These are phyloP conservation scores for Chaetomium globosum DNA, from an alignment of 2,329 filamentous ascomycete genomes.

Conservation along the genomic window DNA sequence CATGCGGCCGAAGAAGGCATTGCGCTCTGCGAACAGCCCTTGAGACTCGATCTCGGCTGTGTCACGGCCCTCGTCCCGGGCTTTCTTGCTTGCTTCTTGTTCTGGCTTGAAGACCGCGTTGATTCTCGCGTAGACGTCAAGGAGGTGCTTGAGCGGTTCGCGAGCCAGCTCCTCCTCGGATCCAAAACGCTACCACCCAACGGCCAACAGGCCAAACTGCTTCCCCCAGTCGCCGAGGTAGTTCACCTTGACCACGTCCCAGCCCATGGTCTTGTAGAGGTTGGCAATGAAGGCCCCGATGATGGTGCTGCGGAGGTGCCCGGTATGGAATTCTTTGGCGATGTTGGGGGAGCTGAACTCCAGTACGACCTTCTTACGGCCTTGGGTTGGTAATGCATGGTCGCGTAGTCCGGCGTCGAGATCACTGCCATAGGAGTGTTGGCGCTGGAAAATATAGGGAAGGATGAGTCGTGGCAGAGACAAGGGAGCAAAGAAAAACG, in stretches of 20 bases:
- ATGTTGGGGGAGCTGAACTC: conserved; percentile 79
- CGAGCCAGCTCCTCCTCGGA: conserved; percentile 60
- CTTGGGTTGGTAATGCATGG: too few species aligned
- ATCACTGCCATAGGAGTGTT: too few species aligned
- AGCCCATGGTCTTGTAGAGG: conserved; percentile 67
- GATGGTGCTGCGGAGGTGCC: conserved; percentile 75
- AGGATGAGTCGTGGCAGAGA: too few species aligned
- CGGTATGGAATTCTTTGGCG: conserved; percentile 74
- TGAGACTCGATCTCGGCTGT: conserved; percentile 49
- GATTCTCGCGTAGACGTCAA: conserved; percentile 72
- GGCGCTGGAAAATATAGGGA: too few species aligned
- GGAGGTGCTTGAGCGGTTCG: conserved; percentile 71
- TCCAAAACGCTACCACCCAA: conserved; percentile 70
- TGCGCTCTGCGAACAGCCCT: conserved; percentile 54
- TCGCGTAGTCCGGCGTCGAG: too few species aligned
- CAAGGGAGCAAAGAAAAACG: too few species aligned
- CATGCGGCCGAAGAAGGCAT: conserved; percentile 65
- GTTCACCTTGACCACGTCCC: conserved; percentile 72
- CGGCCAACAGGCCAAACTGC: conserved; percentile 67
- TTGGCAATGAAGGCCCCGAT: conserved; percentile 74
- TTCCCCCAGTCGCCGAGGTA: conserved; percentile 81
- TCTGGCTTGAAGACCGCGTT: conserved; percentile 64
- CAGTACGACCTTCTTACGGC: conserved; percentile 57
- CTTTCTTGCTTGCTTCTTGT: conserved; percentile 59
- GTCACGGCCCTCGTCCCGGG: conserved; percentile 51